Percentiles rank a stretch among this genome's conserved stretches.
Evolutionary conservation across 1,139 yeast genomes (phyloP).

Genomic region (Suhomyces bolitotheri): DNA sequence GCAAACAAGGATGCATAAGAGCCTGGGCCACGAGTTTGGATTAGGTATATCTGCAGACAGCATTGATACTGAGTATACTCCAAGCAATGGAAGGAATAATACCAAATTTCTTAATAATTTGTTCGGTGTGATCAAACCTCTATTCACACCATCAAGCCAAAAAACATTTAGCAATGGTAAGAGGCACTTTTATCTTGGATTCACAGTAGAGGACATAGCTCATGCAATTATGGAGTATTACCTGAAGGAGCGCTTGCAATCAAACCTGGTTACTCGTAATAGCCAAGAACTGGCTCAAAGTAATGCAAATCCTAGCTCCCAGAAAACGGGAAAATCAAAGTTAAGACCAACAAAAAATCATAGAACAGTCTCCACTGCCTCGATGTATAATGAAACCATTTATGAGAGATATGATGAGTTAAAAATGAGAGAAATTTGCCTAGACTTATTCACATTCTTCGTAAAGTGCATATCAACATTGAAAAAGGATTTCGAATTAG

Average conservation of each 20-base stretch:
- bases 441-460: slow-evolving; percentile 32
- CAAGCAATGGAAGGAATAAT: slow-evolving; percentile 20
- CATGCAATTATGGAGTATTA: slow-evolving; percentile 29
- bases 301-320: not conserved
- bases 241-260: slow-evolving; percentile 13
- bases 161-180: slow-evolving; percentile 20
- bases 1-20: slow-evolving; percentile 25
- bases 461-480: slow-evolving; percentile 26
- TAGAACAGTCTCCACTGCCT: slow-evolving; percentile 11
- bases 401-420: slow-evolving; percentile 30
- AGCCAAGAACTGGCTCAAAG: not conserved
- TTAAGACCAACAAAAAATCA: slow-evolving; percentile 11
- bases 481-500: slow-evolving; percentile 22
- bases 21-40: slow-evolving; percentile 23
- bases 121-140: slow-evolving; percentile 22
- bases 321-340: slow-evolving; percentile 12
- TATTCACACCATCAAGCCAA: slow-evolving; percentile 28
- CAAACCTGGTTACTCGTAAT: not conserved
- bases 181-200: slow-evolving; percentile 25
- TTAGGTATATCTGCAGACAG: slow-evolving; percentile 23
- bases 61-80: slow-evolving; percentile 13
- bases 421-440: slow-evolving; percentile 32
- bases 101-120: slow-evolving; percentile 28
- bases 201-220: slow-evolving; percentile 36
- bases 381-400: slow-evolving; percentile 1